Base-by-base conservation (phyloP, 805 yeast species). In the Scheffersomyces ergatensis region DNA sequence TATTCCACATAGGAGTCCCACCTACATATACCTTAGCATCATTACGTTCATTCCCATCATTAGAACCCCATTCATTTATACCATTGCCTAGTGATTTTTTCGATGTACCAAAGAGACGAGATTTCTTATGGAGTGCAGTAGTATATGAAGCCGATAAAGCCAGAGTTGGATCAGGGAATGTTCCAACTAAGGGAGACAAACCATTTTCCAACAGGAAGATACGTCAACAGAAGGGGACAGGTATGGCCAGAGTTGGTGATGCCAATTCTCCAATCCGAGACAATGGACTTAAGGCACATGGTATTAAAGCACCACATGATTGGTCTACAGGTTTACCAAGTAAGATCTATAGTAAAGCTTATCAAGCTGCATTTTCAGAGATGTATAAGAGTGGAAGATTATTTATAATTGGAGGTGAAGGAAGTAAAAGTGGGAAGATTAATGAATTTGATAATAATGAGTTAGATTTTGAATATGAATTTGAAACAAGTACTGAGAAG, bases 231-330 rank as follows among this genome's bases (percentile, higher is more conserved):
- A 93, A 93, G 66, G 98, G 98, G 45, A 70, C 88, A 13, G 99
- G 99, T 67, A 76, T 78, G 46, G 99, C 99, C 39, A 83, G 99
- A 74, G 84, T 80, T 40, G 99, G 99, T 70, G 97, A 90, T 65
- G 89, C 86, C 44, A 92, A 90, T 56, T 88, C 96, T 18, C 99
- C 99, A 37, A 85, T 83, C 34, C 82, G 96, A 68, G 82, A 80
- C 55, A 88, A 85, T 56, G 97, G 96, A 61, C 89, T 92, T 39
- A 75, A 83, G 53, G 97, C 98, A 0, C 79, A 84, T 54, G 97
- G 93, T 13, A 83, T 93, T 59, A 79, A 77, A 40, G 97, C 97
- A 3, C 96, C 96, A 36, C 89, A 85, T 55, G 96, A 92, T 61
- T 82, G 83, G 76, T 76, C 89, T 21, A 84, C 97, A 2, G 79